These are phyloP conservation scores for Leishmania tropica DNA, from an alignment of 208 protist genomes.

Conservation along the genomic window DNA sequence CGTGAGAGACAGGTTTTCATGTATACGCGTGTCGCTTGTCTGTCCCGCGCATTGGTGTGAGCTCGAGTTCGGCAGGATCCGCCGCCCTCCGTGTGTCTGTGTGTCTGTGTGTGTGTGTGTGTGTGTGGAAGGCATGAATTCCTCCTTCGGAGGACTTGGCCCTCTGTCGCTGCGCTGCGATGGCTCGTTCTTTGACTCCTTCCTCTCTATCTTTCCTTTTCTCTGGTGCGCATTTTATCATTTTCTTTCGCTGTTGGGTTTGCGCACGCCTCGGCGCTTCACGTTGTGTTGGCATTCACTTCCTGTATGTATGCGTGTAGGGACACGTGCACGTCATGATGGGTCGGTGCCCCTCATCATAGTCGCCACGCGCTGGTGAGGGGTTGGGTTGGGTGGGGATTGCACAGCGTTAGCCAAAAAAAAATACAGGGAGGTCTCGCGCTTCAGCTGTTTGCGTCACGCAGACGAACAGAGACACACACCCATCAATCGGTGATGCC, in stretches of 20 bases:
- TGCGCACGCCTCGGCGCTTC: not conserved
- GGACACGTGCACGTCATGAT: not conserved
- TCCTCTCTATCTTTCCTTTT: not conserved
- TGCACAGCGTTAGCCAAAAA: not conserved
- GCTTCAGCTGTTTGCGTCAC: not conserved
- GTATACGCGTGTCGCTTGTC: too few relatives aligned
- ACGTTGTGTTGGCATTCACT: not conserved
- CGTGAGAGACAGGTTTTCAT: too few relatives aligned
- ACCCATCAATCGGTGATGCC: not conserved
- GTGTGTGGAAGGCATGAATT: too few relatives aligned
- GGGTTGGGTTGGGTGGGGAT: too few relatives aligned
- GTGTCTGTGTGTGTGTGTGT: too few relatives aligned
- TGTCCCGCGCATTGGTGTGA: too few relatives aligned
- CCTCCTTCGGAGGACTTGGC: too few relatives aligned
- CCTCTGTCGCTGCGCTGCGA: too few relatives aligned
- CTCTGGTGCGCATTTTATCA: not conserved
- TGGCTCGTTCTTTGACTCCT: not conserved
- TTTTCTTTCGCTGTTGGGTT: slow-evolving; percentile 1
- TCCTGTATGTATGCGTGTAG: not conserved
- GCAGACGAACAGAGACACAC: not conserved
- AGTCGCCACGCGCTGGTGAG: not conserved
- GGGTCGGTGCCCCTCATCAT: not conserved
- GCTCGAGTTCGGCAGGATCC: too few relatives aligned
- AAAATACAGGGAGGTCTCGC: not conserved
- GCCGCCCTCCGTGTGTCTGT: too few relatives aligned